These are phyloP conservation scores for Nakataea oryzae DNA, from an alignment of 2,329 filamentous ascomycete species.

Conservation along the genomic window DNA sequence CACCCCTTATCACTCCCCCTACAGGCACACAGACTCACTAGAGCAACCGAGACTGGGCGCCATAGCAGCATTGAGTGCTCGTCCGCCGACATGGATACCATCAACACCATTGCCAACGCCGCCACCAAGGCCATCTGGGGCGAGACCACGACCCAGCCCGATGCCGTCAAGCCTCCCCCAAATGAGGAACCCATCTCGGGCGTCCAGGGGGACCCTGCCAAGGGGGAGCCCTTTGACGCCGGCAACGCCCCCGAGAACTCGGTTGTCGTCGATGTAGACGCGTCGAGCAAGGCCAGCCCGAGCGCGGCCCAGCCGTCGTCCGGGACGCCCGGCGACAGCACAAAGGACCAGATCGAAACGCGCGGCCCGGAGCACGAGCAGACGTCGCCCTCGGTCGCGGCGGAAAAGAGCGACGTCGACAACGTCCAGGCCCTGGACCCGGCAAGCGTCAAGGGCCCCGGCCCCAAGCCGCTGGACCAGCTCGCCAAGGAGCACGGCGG, in stretches of 20 bases:
- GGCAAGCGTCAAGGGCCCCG: constrained; percentile 26
- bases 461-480: constrained; percentile 29
- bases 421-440: constrained; percentile 19
- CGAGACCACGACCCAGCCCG: constrained; percentile 22
- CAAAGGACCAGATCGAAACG: constrained; percentile 26
- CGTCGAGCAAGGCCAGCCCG: neutral
- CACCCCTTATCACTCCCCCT: too few species aligned
- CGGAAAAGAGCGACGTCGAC: constrained; percentile 23
- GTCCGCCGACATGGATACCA: constrained; percentile 47
- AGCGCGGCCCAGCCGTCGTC: constrained; percentile 9
- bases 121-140: constrained; percentile 40
- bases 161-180: constrained; percentile 2
- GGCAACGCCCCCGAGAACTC: constrained; percentile 42
- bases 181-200: constrained; percentile 62
- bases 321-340: constrained; percentile 10
- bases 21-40: too few species aligned
- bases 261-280: neutral
- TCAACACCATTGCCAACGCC: constrained; percentile 43
- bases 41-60: neutral
- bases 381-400: constrained; percentile 15
- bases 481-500: constrained; percentile 22
- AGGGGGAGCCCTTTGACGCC: constrained; percentile 66
- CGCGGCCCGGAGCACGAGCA: constrained; percentile 24
- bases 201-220: constrained; percentile 52
- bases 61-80: neutral